Percentiles rank a stretch among this genome's conserved stretches.
These are phyloP conservation scores for Komagataella ulmi DNA, from an alignment of 805 yeast genomes.

Conservation along the genomic window DNA sequence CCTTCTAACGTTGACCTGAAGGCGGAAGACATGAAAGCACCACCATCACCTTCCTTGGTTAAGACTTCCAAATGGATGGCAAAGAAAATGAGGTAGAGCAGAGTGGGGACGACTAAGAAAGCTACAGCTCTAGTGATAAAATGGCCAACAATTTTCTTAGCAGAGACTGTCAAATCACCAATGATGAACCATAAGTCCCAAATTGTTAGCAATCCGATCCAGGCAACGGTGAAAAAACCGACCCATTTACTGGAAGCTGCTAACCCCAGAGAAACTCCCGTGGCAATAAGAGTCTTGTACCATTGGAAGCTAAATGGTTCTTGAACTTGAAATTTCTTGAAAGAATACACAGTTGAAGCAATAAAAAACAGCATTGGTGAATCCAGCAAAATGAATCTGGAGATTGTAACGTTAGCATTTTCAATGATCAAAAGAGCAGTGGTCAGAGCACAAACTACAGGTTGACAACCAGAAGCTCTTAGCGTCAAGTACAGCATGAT, in stretches of 20 bases:
- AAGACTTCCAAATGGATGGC: constrained; percentile 39
- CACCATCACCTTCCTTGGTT: constrained; percentile 42
- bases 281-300: constrained; percentile 32
- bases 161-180: constrained; percentile 49
- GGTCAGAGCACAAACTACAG: constrained; percentile 48
- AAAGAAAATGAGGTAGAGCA: constrained; percentile 44
- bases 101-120: constrained; percentile 39
- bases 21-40: constrained; percentile 48
- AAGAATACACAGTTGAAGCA: constrained; percentile 34
- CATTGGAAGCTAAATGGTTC: constrained; percentile 34
- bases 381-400: constrained; percentile 37
- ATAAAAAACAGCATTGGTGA: constrained; percentile 30
- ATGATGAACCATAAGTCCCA: constrained; percentile 51
- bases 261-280: constrained; percentile 40
- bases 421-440: constrained; percentile 46
- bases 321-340: constrained; percentile 30
- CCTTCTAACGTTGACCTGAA: constrained; percentile 54
- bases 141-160: neutral
- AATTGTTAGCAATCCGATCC: constrained; percentile 41
- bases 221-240: constrained; percentile 53
- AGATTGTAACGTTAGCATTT: constrained; percentile 48
- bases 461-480: constrained; percentile 59
- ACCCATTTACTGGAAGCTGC: constrained; percentile 54
- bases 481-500: constrained; percentile 53
- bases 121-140: constrained; percentile 27